Base-by-base conservation (phyloP, 2,329 filamentous ascomycete species). In the Helminthosporium solani region DNA sequence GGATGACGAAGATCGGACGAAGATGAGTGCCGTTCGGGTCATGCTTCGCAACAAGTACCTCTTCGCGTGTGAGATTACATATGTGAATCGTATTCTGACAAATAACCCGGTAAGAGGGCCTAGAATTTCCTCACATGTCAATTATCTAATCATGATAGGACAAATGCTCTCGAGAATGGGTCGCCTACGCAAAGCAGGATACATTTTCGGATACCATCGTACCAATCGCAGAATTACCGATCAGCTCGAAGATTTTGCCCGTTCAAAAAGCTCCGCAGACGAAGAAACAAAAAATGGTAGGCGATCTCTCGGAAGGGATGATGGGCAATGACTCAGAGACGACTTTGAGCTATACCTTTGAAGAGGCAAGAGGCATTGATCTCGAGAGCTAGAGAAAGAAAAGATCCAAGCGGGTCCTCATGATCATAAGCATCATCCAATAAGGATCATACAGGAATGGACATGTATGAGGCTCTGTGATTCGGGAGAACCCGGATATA, bases 31-130 rank as follows among this genome's bases (percentile, higher is more conserved):
- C 9, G 14, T 45, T 8, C 41, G 34, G 9, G 20, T 16, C 1
- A 44, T 49, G 41, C 18, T 49, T 14, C 38, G 46, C 11, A 44
- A 39, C 7, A 49, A 49, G 38, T 49, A 49, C 14, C 28, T 15
- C 8, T 49, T 41, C 15, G 46, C 37, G 2, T 49, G 46, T 27
- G 33, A 44, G n/a, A 38, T 21, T n/a, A 39, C 42, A 9, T 49
- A 33, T 15, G 21, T 30, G 33, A 16, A 44, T 27, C 39, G 37
- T 15, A 12, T 40, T 9, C n/a, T 30, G 16, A 19, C 9, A 1
- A 11, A 37, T 7, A 38, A 16, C 2, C 37, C 33, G 42, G 46
- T 49, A 23, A 27, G 46, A 5, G 16, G 8, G 14, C 8, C 20
- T 2, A n/a, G 9, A 15, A 20, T 16, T 18, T 8, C 11, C 35